Base-by-base conservation (phyloP, 2,329 filamentous ascomycete genomes). In the Fusarium udum region DNA sequence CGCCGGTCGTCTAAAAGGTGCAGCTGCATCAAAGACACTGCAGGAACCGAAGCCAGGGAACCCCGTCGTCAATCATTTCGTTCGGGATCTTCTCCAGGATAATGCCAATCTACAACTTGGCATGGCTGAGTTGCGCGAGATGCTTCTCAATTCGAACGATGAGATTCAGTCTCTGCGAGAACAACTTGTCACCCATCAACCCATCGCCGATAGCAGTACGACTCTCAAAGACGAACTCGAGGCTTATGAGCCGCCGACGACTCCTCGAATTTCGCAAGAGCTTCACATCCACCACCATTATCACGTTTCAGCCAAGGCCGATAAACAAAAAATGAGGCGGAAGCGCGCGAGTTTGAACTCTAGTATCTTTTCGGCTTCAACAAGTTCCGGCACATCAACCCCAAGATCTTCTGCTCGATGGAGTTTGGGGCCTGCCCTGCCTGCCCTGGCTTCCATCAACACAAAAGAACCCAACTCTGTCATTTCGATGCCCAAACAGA, bases 271-370 rank as follows among this genome's bases (percentile, higher is more conserved):
- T 14, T 92, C 92, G 1, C 92, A 93, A 77, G 93, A 96, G 77
- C 84, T 98, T 20, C 95, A 98, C 77, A 93, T 98, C 51, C 95
- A 98, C 78, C 95, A 98, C 78, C 95, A 98, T 80, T 97, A 97
- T 79, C 95, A 98, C 75, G 89, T 92, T 16, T 84, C 90, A 3
- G 83, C 87, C 60, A 91, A 90, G 79, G 85, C 88, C 26, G 91
- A 93, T 65, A 78, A 81, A 22, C 88, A 89, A 74, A 91, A 91
- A 67, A 85, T 89, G 14, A 93, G 91, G 83, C 97, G 94, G 83
- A 92, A 92, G 84, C 90, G 93, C 4, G 88, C 90, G 37, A 87
- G 89, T 28, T 83, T 93, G 15, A 88, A 87, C 18, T 85, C 90
- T 1, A 87, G 88, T 36, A 81, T 92, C 22, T 88, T 94, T 57